Evolutionary conservation across 768 basidiomycete genomes (phyloP), one percentile per base, ranked within the genome.

Genomic region (Boletus subcaerulescens): DNA sequence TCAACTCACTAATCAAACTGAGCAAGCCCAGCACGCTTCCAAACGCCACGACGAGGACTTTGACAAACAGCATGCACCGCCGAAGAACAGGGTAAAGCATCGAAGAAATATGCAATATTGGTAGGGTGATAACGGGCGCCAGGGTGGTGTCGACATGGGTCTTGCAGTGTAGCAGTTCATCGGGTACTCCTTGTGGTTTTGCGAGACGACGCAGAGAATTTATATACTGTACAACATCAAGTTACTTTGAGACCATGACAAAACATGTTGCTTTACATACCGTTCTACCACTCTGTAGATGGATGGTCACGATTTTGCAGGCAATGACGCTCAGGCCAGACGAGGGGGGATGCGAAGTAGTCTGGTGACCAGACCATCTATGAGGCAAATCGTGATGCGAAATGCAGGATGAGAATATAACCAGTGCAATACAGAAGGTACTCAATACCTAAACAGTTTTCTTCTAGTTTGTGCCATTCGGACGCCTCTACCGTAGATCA

Each of bases 241-340:
- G 41, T 51, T 20, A 56, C 54, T 9, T 13, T 3, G 9, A 24
- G 14, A 42, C 35, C 2, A 11, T 3, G 24, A 24, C 24, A 24
- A 24, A 24, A 24, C 24, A 1, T 1, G 42, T 45, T 13, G 11
- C 13, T 43, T 7, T 14, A 79, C 89, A 56, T 73, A 94, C 92
- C 49, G 24, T 24, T 24, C 24, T 24, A 24, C 24, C 24, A 93
- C 91, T 54, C 90, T 96, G 75, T 98, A 98, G 67, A 99, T 98
- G 55, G 67, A 99, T 98, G 55, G 95, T 96, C 31, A 99, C 95
- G 66, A 98, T 96, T 77, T 98, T 95, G 72, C 96, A 98, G 80
- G 98, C 98, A 67, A 99, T 98, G 77, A 98, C 93, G n/a, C n/a
- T n/a, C n/a, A n/a, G 1, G 62, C 96, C 97, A 7, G 11, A 15